Conservation (phyloP, 179 eudicot species). For the Spergularia azorica region DNA sequence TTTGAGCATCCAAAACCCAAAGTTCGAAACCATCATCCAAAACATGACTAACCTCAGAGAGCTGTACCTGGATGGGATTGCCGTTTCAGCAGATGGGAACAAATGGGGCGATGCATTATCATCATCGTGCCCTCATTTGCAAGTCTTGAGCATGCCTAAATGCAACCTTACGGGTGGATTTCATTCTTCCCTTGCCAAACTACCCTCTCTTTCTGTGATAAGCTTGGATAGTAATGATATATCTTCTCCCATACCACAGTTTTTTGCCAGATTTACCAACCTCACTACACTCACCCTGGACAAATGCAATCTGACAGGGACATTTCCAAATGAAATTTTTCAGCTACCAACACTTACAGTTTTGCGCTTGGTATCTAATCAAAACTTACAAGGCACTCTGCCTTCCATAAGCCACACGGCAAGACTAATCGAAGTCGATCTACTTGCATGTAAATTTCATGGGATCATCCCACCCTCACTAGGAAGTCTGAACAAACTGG, state of each 20-base stretch:
- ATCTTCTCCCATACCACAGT: conserved; percentile 32
- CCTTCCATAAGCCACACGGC: conserved; percentile 43
- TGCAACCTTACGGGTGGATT: background rate
- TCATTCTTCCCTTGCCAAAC: conserved; percentile 2
- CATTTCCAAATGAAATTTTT: conserved; percentile 38
- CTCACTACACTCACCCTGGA: conserved; percentile 35
- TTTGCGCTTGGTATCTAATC: too few relatives aligned
- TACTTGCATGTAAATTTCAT: conserved; percentile 28
- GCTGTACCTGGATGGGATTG: too few relatives aligned
- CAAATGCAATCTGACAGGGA: conserved; percentile 32
- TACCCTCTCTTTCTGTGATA: conserved; percentile 22
- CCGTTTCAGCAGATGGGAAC: background rate
- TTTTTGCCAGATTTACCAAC: conserved; percentile 29
- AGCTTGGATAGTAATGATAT: conserved; percentile 37
- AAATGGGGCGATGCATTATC: background rate
- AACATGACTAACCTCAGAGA: too few relatives aligned
- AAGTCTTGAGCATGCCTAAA: conserved; percentile 9
- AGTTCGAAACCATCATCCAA: too few relatives aligned
- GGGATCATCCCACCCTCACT: conserved; percentile 48
- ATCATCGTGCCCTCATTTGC: background rate
- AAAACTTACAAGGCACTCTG: conserved; percentile 51
- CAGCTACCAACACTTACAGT: conserved; percentile 34
- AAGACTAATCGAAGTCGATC: conserved; percentile 32
- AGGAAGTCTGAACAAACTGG: conserved; percentile 32
- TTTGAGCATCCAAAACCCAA: too few relatives aligned